Conservation (phyloP, 495 filamentous ascomycete genomes). For the Penicillium robsamsonii region DNA sequence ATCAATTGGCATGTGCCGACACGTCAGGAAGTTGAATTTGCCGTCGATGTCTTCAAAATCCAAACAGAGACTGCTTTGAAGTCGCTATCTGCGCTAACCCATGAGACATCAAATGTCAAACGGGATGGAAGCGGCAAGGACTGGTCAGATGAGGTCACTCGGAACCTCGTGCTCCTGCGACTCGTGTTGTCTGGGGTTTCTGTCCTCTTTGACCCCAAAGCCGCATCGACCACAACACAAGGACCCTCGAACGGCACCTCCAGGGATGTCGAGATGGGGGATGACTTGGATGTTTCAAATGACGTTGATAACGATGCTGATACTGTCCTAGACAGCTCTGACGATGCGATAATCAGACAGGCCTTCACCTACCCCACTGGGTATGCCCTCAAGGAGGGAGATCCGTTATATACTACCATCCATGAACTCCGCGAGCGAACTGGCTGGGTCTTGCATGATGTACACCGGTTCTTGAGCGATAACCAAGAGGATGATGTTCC, state of each 20-base stretch:
- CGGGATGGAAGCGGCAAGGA: conserved; percentile 94
- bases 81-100: conserved; percentile 70
- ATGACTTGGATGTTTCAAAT: conserved; percentile 32
- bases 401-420: conserved; percentile 65
- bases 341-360: conserved; percentile 79
- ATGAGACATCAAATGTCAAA: conserved; percentile 79
- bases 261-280: conserved; percentile 45
- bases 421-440: conserved; percentile 76
- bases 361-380: conserved; percentile 83
- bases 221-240: conserved; percentile 50
- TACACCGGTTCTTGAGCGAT: conserved; percentile 77
- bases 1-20: conserved; percentile 90
- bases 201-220: conserved; percentile 78
- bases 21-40: conserved; percentile 77
- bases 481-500: conserved; percentile 94
- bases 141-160: conserved; percentile 94
- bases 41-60: conserved; percentile 79
- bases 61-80: conserved; percentile 68
- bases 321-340: conserved; percentile 61
- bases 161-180: conserved; percentile 81
- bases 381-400: conserved; percentile 68
- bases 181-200: conserved; percentile 86
- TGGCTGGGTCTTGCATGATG: conserved; percentile 75
- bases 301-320: conserved; percentile 61
- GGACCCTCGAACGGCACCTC: conserved; percentile 22